Evolutionary conservation across 371 early-diverging fungal species (phyloP), one percentile per base, ranked within the genome.

Genomic region (Smittium culicis): DNA sequence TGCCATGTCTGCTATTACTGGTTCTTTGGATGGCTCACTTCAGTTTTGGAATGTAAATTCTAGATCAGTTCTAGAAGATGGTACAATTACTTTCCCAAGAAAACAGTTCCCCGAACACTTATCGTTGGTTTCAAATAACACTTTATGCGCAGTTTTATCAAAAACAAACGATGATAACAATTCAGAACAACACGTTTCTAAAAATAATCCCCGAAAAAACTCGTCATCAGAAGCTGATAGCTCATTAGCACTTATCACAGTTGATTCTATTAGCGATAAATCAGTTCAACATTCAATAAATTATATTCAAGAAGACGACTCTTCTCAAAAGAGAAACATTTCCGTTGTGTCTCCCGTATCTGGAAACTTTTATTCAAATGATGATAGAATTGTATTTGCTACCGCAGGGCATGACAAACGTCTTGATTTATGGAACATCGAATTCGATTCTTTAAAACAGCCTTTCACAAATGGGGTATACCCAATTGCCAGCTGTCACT

Each of bases 31-130:
- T 35, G 66, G 66, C 2, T 25, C 66, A 16, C 33, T 65, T 35
- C 66, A 65, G 66, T 65, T 65, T 56, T 60, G 66, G 57, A 33
- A 65, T 35, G 34, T 60, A 3, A 56, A 34, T 5, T 14, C 66
- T 16, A 32, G 61, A 27, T 55, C 55, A 20, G 56, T 45, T 3
- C 27, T 56, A 17, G 56, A 27, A 14, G 33, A 55, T 29, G 30
- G 62, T 24, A 11, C 30, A 20, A 20, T 62, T 14, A 32, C 8
- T 14, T 14, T 62, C 30, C 29, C 62, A 35, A 29, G 30, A 34
- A 62, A 62, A 35, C 62, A 62, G 25, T 62, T 14, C 5, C 62
- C 62, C 20, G 62, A 62, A 62, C 29, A 62, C 25, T 25, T 62
- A 30, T 34, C 25, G 5, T 5, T 29, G 14, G 62, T 62, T 5